Evolutionary conservation across 192 early-diverging fungal species (phyloP), one percentile per base, ranked within the genome.

Genomic region (Podila epigama): DNA sequence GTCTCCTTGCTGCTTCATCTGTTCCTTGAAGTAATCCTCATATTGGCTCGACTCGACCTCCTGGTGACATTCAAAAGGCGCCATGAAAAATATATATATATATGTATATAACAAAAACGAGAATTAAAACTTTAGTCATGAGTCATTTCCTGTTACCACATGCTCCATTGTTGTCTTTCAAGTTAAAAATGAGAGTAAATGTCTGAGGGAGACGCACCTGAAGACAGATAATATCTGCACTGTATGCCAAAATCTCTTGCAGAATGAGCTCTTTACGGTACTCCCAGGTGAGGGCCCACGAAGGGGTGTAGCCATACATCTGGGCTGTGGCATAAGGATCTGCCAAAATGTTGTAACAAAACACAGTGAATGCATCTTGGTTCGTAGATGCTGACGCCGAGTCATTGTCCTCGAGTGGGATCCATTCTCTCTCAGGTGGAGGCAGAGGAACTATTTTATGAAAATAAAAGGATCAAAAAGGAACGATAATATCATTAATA

Each of bases 231-330:
- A 98, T 88, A 79, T 99, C 97, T 3, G 97, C 89, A 79, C 92
- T 92, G 70, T 92, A 94, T 16, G 88, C 89, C 20, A 89, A 63
- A 31, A 99, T 91, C 67, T 99, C 97, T 27, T 89, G 85, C 58
- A 97, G 73, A 41, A 99, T 86, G 11, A 89, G 82, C 65, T 98
- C 96, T 69, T 91, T 94, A 51, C 97, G 91, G 79, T 97, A 95
- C 44, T 97, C 93, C 96, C 97, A 98, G 0, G 82, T 71, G 39
- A 99, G 84, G 1, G 92, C 96, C 96, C 96, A 99, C 10, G 94
- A 92, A 28, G 97, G 97, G 22, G 93, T 93, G 83, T 99, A 99
- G 42, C 90, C 92, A 84, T 97, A 98, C 75, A 88, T 83, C 68
- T 91, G 89, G 34, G 93, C 81, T 2, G 96, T 92, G 4, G 95